phyloP scores from a whole-genome alignment of 2,329 filamentous ascomycete species.

The Penicillium expansum region DNA sequence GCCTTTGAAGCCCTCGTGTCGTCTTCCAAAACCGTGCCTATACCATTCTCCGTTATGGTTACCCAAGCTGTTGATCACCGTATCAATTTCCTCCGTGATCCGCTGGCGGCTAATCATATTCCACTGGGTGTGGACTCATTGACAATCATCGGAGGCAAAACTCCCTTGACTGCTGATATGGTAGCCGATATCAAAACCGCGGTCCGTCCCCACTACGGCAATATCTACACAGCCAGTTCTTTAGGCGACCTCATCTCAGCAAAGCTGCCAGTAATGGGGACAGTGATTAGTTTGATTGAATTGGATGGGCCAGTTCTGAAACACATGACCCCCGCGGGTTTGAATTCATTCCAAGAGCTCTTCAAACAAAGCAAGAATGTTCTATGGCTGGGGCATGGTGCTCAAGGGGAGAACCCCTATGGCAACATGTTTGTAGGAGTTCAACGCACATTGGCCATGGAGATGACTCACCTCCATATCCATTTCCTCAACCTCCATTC shows the following conservation, averaged over 20 bases:
- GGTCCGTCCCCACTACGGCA: slow-evolving; percentile 10
- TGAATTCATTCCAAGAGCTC: slow-evolving; percentile 26
- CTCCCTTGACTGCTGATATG: slow-evolving; percentile 5
- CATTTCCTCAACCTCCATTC: slow-evolving; percentile 21
- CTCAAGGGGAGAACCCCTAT: slow-evolving; percentile 21
- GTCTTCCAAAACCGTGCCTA: not conserved
- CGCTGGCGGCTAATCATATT: slow-evolving; percentile 16
- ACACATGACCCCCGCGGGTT: slow-evolving; percentile 17
- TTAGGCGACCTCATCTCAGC: slow-evolving; percentile 10
- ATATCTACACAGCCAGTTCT: slow-evolving; percentile 4
- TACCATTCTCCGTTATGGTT: slow-evolving; percentile 28
- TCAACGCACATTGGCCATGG: slow-evolving; percentile 20
- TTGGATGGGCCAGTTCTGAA: slow-evolving; percentile 30
- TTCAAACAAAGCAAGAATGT: slow-evolving; percentile 22
- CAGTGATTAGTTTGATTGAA: slow-evolving; percentile 20
- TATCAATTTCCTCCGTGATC: slow-evolving; percentile 27
- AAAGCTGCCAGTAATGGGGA: slow-evolving; percentile 21
- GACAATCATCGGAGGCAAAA: slow-evolving; percentile 20
- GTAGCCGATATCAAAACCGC: slow-evolving; percentile 6
- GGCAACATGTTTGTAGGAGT: slow-evolving; percentile 24
- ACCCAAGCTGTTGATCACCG: slow-evolving; percentile 36
- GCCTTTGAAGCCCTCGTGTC: slow-evolving; percentile 22
- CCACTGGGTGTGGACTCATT: slow-evolving; percentile 10
- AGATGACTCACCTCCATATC: slow-evolving; percentile 21
- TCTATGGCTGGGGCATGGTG: slow-evolving; percentile 26